Evolutionary conservation across 1,284 basidiomycete genomes (phyloP), one percentile per base, ranked within the genome.

Genomic region (Volvariella volvacea): DNA sequence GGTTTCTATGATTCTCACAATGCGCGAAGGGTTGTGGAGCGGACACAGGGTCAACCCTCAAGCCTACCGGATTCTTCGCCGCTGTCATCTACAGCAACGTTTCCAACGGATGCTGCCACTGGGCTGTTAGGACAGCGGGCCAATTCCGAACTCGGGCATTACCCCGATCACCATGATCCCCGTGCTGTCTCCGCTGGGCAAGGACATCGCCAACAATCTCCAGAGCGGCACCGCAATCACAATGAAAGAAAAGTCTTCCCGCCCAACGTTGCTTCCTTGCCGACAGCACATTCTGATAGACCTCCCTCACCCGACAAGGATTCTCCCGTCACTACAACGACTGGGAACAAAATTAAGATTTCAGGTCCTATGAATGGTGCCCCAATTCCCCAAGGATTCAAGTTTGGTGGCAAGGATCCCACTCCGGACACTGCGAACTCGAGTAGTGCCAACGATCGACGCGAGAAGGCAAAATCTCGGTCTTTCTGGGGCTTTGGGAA

Each of bases 391-490:
- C 76, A 79, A 38, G 92, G 92, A 0, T 92, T 87, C 73, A 92
- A 92, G 62, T 95, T 95, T 59, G 87, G 86, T 14, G 67, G 71
- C 22, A 85, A 85, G 60, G 83, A 85, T 47, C 58, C 67, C 14
- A 57, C 73, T 16, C 58, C 73, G n/a, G 73, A 15, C 4, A 4
- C 75, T 22, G 60, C 71, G 36, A 58, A 70, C 33, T 63, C 73
- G 19, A 56, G 66, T 28, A 63, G 66, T 32, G 53, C 61, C 45
- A 67, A 56, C 51, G 88, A 92, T 44, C 74, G 90, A 58, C 76
- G 90, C 48, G 83, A 91, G 56, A 94, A 93, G 67, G 86, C 87
- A 12, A 93, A 94, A 66, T 92, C 86, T 47, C 77, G 89, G 39
- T 80, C 83, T 7, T 92, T 94, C 68, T 92, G 90, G 88, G 80